A percentile compares a stretch with the other conserved stretches of the same genome.
These are phyloP conservation scores for Talaromyces sp. DNA, from an alignment of 2,329 filamentous ascomycete genomes.

Conservation along the genomic window DNA sequence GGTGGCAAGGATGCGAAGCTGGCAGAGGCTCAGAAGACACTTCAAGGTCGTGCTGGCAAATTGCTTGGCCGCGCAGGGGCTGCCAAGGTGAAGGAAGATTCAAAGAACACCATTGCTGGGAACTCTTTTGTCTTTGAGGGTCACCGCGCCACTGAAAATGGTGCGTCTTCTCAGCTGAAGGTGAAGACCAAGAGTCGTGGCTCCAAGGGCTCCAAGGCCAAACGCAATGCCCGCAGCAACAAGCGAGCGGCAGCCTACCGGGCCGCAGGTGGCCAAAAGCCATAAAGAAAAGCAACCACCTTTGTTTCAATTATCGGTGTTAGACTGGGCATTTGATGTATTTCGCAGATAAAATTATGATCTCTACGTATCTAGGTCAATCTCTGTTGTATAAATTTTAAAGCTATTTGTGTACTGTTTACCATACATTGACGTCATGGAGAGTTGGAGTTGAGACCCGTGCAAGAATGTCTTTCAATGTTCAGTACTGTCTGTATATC, in stretches of 20 bases:
- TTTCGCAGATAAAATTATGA: conserved; percentile 11
- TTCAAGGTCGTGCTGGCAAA: conserved; percentile 43
- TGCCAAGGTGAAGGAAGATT: conserved; percentile 37
- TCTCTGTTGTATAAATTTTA: not conserved
- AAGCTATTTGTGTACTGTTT: not conserved
- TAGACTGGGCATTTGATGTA: conserved; percentile 24
- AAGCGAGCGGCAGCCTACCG: conserved; percentile 48
- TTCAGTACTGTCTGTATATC: no score
- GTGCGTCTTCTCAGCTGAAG: conserved; percentile 31
- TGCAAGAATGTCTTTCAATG: no score
- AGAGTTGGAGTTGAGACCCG: no score
- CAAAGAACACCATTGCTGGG: conserved; percentile 30
- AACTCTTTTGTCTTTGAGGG: conserved; percentile 50
- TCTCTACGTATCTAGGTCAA: not conserved
- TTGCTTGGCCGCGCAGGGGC: conserved; percentile 44
- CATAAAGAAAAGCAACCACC: conserved; percentile 15
- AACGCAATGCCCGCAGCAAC: conserved; percentile 45
- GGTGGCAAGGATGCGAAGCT: conserved; percentile 25
- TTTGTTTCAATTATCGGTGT: conserved; percentile 24
- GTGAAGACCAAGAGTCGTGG: conserved; percentile 44
- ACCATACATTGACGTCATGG: not conserved
- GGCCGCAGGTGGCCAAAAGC: conserved; percentile 39
- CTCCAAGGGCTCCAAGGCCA: conserved; percentile 34
- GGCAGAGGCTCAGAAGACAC: conserved; percentile 35
- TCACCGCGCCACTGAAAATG: conserved; percentile 43